These are phyloP conservation scores for Antrodiella citrinella DNA, from an alignment of 768 basidiomycete genomes.

Conservation along the genomic window DNA sequence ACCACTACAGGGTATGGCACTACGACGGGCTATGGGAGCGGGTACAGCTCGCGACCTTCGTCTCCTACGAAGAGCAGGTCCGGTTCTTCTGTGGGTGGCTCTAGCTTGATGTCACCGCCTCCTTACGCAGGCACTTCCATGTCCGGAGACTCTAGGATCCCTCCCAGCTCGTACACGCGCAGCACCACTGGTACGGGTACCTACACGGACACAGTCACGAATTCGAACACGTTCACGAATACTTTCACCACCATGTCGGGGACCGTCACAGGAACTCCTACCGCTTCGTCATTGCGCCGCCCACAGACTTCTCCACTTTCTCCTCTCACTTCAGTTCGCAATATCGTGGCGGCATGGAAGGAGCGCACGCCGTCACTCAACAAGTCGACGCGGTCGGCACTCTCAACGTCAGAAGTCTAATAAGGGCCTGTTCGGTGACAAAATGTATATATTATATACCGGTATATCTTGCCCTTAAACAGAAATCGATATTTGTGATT, in stretches of 20 bases:
- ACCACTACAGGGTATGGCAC: slow-evolving; percentile 24
- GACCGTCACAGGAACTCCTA: slow-evolving; percentile 32
- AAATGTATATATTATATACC: too few relatives aligned
- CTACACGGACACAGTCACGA: slow-evolving; percentile 21
- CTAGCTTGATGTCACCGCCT: slow-evolving; percentile 38
- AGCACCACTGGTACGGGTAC: slow-evolving; percentile 20
- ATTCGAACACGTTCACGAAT: slow-evolving; percentile 23
- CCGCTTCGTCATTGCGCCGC: slow-evolving; percentile 46
- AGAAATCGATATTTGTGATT: too few relatives aligned
- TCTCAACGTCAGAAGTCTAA: slow-evolving; percentile 11
- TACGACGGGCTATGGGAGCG: slow-evolving; percentile 19
- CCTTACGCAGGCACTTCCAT: slow-evolving; percentile 26
- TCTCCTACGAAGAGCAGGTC: slow-evolving; percentile 42
- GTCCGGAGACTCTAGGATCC: slow-evolving; percentile 15
- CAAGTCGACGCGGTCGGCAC: slow-evolving; percentile 14
- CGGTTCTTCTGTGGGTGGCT: slow-evolving; percentile 24
- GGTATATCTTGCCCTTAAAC: too few relatives aligned
- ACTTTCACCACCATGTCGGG: slow-evolving; percentile 32
- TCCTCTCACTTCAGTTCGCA: slow-evolving; percentile 66
- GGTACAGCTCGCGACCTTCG: slow-evolving; percentile 37
- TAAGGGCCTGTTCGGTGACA: too few relatives aligned
- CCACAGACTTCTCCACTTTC: slow-evolving; percentile 60
- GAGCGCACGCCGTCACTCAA: slow-evolving; percentile 51
- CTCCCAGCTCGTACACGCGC: slow-evolving; percentile 24
- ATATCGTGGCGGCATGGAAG: slow-evolving; percentile 76